Evolutionary conservation across 2,329 filamentous ascomycete genomes (phyloP).

Genomic region (Ascochyta viciae-villosae): DNA sequence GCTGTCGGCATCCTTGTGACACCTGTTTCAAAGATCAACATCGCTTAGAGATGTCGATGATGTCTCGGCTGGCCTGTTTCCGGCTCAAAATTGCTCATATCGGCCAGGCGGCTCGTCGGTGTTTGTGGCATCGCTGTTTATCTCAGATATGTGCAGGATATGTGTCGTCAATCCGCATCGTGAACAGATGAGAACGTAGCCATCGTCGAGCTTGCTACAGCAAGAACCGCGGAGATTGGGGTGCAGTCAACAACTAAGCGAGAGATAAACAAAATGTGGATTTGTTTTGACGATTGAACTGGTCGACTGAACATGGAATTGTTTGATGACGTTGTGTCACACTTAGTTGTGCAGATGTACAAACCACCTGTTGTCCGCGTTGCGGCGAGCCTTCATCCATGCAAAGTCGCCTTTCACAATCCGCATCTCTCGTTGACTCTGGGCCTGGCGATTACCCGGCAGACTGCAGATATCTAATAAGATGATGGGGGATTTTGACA

Average conservation of each 20-base stretch:
- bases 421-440: too few relatives aligned
- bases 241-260: background rate
- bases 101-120: background rate
- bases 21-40: slow-evolving; percentile 8
- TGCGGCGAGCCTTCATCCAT: too few relatives aligned
- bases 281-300: background rate
- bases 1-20: background rate
- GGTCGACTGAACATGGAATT: too few relatives aligned
- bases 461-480: too few relatives aligned
- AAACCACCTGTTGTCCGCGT: too few relatives aligned
- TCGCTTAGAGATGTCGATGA: slow-evolving; percentile 4
- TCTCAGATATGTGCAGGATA: background rate
- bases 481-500: too few relatives aligned
- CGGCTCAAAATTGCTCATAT: background rate
- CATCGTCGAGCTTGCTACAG: background rate
- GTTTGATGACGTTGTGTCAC: too few relatives aligned
- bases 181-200: background rate
- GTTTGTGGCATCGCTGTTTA: background rate
- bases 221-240: background rate
- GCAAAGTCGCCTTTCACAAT: too few relatives aligned
- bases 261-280: background rate
- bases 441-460: too few relatives aligned
- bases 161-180: background rate
- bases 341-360: too few relatives aligned
- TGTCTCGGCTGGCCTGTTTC: slow-evolving; percentile 1